Base-by-base conservation (phyloP, 2,329 filamentous ascomycete genomes). In the Cladorrhinum sp. region DNA sequence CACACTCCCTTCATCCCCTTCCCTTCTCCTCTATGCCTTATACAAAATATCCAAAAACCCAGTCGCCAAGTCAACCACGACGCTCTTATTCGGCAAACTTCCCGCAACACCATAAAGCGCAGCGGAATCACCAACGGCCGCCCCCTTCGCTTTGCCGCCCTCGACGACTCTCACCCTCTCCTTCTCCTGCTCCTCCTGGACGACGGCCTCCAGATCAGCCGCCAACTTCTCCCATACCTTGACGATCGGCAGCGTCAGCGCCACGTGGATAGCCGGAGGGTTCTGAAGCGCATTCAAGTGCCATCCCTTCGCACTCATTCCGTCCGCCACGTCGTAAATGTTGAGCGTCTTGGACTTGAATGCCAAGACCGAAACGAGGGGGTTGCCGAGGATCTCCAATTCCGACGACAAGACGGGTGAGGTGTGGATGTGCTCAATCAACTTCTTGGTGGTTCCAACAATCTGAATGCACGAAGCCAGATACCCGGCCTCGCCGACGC, bases 51-150 rank as follows among this genome's bases (percentile, higher is more conserved):
- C 66, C 57, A 95, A 88, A 76, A 98, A 99, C 0, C 92, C 94
- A 67, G 83, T 91, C 1, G 93, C 94, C 72, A 99, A 77, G 69
- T 96, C 91, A 66, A 91, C 91, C 30, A 99, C 92, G 33, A 99
- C 88, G 67, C 90, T 92, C 84, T 98, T 98, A 74, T 99, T 96
- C 1, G 95, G 95, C 74, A 99, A 76, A 71, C 91, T 96, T 5
- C 95, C 95, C 0, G 95, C 95, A 60, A 99, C 93, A 58, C 95
- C 95, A 75, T 99, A 99, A 64, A 99, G 77, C 3, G 93, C 93
- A 1, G 92, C 91, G 14, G 91, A 87, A 73, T 96, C 91, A 1
- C 91, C 91, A 68, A 86, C 82, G 23, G 85, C 86, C 73, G 87
- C 86, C 36, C 86, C 87, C 74, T 87, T 83, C 30, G 77, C 75